Evolutionary conservation across 2,329 filamentous ascomycete species (phyloP), one percentile per base, ranked within the genome.

Genomic region (Myrmaecium sp.): DNA sequence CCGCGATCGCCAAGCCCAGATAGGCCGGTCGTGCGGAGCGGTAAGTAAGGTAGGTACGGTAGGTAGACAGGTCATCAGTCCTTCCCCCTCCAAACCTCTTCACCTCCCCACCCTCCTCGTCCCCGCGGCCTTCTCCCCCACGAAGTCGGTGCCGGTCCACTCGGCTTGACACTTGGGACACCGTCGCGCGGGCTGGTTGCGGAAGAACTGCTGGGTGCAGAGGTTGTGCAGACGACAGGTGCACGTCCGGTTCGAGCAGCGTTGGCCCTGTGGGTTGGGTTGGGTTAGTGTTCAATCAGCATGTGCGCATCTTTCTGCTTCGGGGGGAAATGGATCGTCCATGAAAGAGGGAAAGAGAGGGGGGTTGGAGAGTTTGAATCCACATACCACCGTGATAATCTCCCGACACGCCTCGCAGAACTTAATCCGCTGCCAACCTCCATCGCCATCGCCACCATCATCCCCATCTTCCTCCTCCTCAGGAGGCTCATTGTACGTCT

Each of bases 381-480:
- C 17, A 49, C 54, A 36, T 43, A 65, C 66, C 36, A 77, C 58
- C 1, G 86, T 98, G 21, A 95, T 69, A 34, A 95, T 76, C 36
- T 93, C 83, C 49, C 72, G 78, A 52, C 89, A 98, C 1, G 80
- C 83, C 43, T 77, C 69, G 47, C 89, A 98, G 35, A 74, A 70
- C 54, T 89, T 92, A 47, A 98, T 78, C 34, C 72, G 70, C 44
- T 81, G 34, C 66, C 60, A 66, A 71, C 29, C 38, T 34, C 11
- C 16, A 5, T 9, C 26, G 19, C 24, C 30, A 6, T 34, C 37
- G 7, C 32, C 31, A 1, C 44, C 50, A 2, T 53, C 54, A 14
- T 52, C 53, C 6, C 36, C 39, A 1, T 56, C 52, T 0, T 55
- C 46, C 17, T 69, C 69, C n/a, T 59, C 55, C 1, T 47, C 48